Percentiles rank a stretch among this genome's conserved stretches.
phyloP scores from a whole-genome alignment of 2,329 filamentous ascomycete species.

The Colletotrichum graminicola region DNA sequence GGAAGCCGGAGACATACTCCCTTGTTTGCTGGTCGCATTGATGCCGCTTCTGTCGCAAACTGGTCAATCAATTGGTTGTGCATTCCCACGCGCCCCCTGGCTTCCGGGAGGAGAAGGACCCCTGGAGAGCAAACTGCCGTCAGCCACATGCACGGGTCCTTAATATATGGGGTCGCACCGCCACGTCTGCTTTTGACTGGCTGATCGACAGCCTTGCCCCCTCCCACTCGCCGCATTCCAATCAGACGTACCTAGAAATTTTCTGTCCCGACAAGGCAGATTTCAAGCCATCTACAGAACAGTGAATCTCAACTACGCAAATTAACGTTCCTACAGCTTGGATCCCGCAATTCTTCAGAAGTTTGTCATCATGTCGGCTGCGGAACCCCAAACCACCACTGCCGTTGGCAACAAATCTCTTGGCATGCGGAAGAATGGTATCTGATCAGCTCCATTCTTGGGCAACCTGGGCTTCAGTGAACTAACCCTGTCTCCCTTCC shows the following conservation, averaged over 20 bases:
- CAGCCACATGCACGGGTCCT: conserved; percentile 29
- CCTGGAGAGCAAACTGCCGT: conserved; percentile 15
- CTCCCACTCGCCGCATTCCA: conserved; percentile 27
- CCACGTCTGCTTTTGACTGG: conserved; percentile 20
- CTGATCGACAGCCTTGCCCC: conserved; percentile 19
- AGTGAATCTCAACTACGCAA: conserved; percentile 32
- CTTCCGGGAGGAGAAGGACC: conserved; percentile 10
- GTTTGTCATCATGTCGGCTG: conserved; percentile 57
- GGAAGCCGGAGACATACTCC: neutral
- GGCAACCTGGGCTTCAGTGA: neutral
- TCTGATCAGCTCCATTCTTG: conserved; percentile 43
- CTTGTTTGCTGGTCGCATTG: neutral
- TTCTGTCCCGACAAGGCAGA: conserved; percentile 30
- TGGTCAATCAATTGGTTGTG: neutral
- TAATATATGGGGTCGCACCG: conserved; percentile 23
- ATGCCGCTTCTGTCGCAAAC: conserved; percentile 6
- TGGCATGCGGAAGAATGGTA: conserved; percentile 89
- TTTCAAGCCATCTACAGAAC: conserved; percentile 24
- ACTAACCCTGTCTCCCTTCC: conserved; percentile 33
- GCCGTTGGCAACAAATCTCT: conserved; percentile 55
- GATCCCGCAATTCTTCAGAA: conserved; percentile 31
- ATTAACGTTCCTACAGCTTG: conserved; percentile 35
- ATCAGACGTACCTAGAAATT: conserved; percentile 14
- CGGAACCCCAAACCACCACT: conserved; percentile 48
- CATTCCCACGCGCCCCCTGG: conserved; percentile 17